Evolutionary conservation across 129 eudicot genomes (phyloP), one percentile per base, ranked within the genome.

Genomic region (Saussurea involucrata): DNA sequence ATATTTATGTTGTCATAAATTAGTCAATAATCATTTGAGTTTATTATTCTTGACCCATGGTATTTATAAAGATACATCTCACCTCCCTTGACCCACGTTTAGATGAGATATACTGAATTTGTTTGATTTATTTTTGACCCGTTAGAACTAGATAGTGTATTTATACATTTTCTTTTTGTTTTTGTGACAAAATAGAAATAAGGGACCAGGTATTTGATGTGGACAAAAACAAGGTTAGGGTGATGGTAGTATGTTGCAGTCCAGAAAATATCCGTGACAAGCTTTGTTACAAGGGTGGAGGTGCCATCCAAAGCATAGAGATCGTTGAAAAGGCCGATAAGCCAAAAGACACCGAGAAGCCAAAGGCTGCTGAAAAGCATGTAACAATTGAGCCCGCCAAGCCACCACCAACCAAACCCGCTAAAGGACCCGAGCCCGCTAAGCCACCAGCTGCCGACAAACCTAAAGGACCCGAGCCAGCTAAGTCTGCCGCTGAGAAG

Each of bases 201-300:
- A 86, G 83, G 61, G 81, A 85, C 81, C 92, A 87, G 53, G 76
- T 82, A 11, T 85, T 65, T 73, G 89, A 87, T 73, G 92, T 85
- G 69, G 87, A 85, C 69, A 33, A 76, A n/a, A 87, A 87, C 79
- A 82, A 74, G 69, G 92, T 87, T 67, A 82, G 64, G 60, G 67
- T 87, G 71, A 85, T 74, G 9, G 92, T 87, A 76, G 83, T 87
- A n/a, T 87, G 92, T 68, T 87, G 92, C 83, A 85, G 82, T 68
- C 92, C 92, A 6, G 89, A 87, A 33, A 82, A 75, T 63, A 82
- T 87, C 31, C 84, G 87, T 28, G 89, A 87, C 82, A 85, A 85
- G 83, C 83, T 87, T 29, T 87, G 89, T 65, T 69, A 70, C 83
- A 85, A 87, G 55, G 92, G 87, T 25, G 55, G 79, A 4, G 85